phyloP scores from a whole-genome alignment of 2,329 filamentous ascomycete species.

The Ophiostoma himal-ulmi region DNA sequence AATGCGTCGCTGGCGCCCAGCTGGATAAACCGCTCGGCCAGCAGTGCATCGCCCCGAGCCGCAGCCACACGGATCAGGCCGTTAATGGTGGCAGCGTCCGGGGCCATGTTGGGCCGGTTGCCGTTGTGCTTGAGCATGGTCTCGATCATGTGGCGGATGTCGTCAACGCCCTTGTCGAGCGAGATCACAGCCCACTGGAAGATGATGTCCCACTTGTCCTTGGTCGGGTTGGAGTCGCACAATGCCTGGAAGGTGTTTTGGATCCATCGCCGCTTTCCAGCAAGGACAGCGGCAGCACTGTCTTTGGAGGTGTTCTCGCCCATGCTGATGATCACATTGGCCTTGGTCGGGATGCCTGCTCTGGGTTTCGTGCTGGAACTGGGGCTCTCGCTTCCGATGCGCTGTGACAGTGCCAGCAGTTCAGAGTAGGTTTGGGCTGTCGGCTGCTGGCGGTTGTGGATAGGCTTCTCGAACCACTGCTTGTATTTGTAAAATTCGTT shows the following conservation, averaged over 20 bases:
- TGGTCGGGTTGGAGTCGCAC: conserved; percentile 39
- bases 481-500: conserved; percentile 57
- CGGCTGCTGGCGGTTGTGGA: conserved; percentile 38
- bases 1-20: conserved; percentile 53
- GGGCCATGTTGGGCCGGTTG: conserved; percentile 40
- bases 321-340: not conserved
- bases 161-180: conserved; percentile 62
- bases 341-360: not conserved
- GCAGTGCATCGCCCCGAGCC: conserved; percentile 60
- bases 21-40: conserved; percentile 66
- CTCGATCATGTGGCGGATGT: conserved; percentile 66
- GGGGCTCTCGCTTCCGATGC: conserved; percentile 27
- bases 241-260: conserved; percentile 51
- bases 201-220: conserved; percentile 63
- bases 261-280: conserved; percentile 53
- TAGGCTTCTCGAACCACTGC: conserved; percentile 58
- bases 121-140: conserved; percentile 52
- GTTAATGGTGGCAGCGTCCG: conserved; percentile 71
- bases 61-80: conserved; percentile 67
- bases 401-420: conserved; percentile 56
- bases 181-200: conserved; percentile 70
- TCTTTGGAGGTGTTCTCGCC: not conserved
- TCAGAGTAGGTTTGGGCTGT: conserved; percentile 45
- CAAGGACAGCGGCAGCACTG: not conserved
- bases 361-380: not conserved